Percentiles rank a stretch among this genome's conserved stretches.
phyloP scores from a whole-genome alignment of 805 yeast species.

The Candida bentonensis region DNA sequence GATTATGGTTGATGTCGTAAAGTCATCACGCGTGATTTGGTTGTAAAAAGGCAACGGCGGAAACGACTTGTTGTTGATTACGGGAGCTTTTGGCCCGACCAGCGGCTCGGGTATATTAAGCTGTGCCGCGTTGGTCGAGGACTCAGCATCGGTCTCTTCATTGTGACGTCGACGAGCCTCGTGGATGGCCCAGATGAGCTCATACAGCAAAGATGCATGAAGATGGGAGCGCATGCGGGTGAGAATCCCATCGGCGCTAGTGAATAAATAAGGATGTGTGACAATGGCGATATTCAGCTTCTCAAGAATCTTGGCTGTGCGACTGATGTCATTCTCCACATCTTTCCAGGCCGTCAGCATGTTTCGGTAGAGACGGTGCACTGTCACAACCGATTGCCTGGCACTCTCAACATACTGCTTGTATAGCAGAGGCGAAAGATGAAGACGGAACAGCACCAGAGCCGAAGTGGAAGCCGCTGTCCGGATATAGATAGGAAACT shows the following conservation, averaged over 20 bases:
- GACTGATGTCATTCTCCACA: constrained; percentile 76
- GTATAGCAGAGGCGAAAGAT: constrained; percentile 60
- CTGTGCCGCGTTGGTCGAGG: constrained; percentile 1
- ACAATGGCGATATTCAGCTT: constrained; percentile 75
- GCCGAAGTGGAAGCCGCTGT: constrained; percentile 74
- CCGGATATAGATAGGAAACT: constrained; percentile 73
- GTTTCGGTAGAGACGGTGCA: constrained; percentile 74
- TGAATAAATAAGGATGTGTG: constrained; percentile 74
- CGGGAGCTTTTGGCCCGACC: constrained; percentile 16
- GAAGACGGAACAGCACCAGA: constrained; percentile 63
- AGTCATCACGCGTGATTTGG: constrained; percentile 81
- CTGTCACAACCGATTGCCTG: constrained; percentile 85
- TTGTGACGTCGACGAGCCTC: constrained; percentile 67
- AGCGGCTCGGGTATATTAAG: constrained; percentile 8
- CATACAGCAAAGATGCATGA: constrained; percentile 83
- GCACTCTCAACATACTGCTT: constrained; percentile 68
- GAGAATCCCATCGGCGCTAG: constrained; percentile 60
- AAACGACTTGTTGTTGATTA: constrained; percentile 30
- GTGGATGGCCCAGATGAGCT: constrained; percentile 86
- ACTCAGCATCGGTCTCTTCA: constrained; percentile 8
- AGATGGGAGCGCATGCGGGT: constrained; percentile 83
- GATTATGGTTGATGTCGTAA: constrained; percentile 69
- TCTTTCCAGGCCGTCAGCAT: constrained; percentile 86
- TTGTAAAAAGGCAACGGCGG: constrained; percentile 80
- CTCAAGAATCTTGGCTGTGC: constrained; percentile 84